Conservation (phyloP, 2,329 filamentous ascomycete genomes). For the Sarocladiaceae sp. region DNA sequence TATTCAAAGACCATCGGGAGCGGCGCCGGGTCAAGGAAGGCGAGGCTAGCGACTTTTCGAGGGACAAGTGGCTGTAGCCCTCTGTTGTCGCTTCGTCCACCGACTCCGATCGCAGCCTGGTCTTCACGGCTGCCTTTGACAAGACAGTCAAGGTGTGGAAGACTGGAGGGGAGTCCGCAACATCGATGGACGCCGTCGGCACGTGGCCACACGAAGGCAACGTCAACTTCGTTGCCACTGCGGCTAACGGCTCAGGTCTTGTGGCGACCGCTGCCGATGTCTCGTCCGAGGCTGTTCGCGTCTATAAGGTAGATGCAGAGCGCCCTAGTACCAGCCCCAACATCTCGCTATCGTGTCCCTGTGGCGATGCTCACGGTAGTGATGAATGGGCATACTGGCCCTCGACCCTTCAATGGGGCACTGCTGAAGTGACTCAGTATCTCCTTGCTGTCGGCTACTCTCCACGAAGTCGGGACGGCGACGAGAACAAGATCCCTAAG, state of each 20-base stretch:
- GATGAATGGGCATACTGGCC: constrained; percentile 58
- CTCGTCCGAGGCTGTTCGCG: constrained; percentile 44
- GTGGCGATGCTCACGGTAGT: constrained; percentile 24
- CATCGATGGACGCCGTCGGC: constrained; percentile 33
- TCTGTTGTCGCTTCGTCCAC: constrained; percentile 58
- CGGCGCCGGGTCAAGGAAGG: constrained; percentile 55
- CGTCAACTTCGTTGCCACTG: constrained; percentile 57
- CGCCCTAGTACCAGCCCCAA: constrained; percentile 31
- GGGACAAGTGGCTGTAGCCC: constrained; percentile 49
- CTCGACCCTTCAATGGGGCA: constrained; percentile 58
- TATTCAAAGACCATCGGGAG: constrained; percentile 51
- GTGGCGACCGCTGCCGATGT: constrained; percentile 57
- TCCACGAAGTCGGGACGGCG: constrained; percentile 43
- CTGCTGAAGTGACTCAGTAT: constrained; percentile 35
- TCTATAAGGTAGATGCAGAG: constrained; percentile 41
- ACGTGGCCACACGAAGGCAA: constrained; percentile 53
- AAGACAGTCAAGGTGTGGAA: constrained; percentile 55
- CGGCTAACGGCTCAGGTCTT: constrained; percentile 38
- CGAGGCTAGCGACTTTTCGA: background rate
- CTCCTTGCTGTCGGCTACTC: constrained; percentile 58
- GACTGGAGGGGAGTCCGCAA: constrained; percentile 26
- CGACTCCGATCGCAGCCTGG: constrained; percentile 35
- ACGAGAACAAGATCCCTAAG: constrained; percentile 53
- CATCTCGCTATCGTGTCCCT: constrained; percentile 34
- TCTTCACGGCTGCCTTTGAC: constrained; percentile 58